Evolutionary conservation across 2,329 filamentous ascomycete species (phyloP), one percentile per base, ranked within the genome.

Genomic region (Phialophora expanda): DNA sequence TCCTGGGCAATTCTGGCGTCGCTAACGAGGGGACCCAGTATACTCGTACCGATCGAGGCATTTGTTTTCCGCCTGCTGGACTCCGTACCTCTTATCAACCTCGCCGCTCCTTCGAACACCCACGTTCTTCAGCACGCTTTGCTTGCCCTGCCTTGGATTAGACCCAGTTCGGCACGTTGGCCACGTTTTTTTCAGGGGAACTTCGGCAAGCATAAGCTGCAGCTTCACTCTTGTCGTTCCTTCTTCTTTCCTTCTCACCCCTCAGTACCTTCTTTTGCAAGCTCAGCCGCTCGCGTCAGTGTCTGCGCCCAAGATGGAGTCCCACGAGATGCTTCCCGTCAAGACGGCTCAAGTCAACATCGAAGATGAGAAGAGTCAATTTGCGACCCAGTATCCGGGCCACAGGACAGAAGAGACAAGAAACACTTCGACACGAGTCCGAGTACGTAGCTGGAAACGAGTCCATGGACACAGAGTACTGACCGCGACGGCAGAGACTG

Each of bases 401-500:
- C 44, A 32, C 28, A 32, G 65, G 32, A 67, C 65, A 2, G 62
- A 67, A 3, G 62, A 56, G 22, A 67, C 65, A 6, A 64, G 51
- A 26, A 65, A 67, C 46, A 65, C 48, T 3, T 58, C 53, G 20
- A 66, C 64, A 44, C 50, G 64, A 59, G 59, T 66, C 46, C 59
- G 64, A 60, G 64, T 66, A 62, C 24, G 64, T 66, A 46, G 22
- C 14, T 11, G 14, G 11, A 11, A 9, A 11, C 9, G 9, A 28
- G 20, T 26, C 20, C 32, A 46, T 34, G n/a, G n/a, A 34, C 28
- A 22, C 28, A 22, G 24, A 34, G 17, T 6, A 28, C 56, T 65
- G 24, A 61, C 26, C 34, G 9, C 3, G 12, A 14, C 24, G 11
- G 34, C 64, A 73, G 72, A 72, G 69, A 67, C 61, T 73, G 22